These are phyloP conservation scores for Termitomyces eurrhizus DNA, from an alignment of 768 basidiomycete species.

Conservation along the genomic window DNA sequence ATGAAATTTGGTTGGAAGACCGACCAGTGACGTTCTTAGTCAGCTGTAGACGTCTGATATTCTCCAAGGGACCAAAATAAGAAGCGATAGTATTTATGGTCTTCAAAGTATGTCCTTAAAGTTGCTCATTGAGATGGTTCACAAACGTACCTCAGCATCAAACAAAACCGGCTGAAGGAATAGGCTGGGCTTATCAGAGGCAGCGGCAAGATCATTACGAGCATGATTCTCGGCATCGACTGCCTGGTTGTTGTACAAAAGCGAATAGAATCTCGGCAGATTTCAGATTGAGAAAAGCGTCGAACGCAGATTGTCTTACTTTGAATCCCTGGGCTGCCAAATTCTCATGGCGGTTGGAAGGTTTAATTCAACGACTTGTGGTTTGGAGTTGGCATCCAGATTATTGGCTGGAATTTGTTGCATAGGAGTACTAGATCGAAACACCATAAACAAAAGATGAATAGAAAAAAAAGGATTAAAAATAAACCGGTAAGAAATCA, in stretches of 20 bases:
- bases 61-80: constrained; percentile 65
- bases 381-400: constrained; percentile 13
- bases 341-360: constrained; percentile 61
- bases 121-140: background rate
- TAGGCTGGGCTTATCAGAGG: constrained; percentile 28
- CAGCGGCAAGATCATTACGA: constrained; percentile 13
- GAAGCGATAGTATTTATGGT: constrained; percentile 46
- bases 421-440: constrained; percentile 31
- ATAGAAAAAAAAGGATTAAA: background rate
- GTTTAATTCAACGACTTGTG: constrained; percentile 36
- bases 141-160: constrained; percentile 48
- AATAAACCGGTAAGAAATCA: constrained; percentile 69
- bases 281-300: background rate
- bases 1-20: background rate
- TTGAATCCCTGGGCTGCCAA: constrained; percentile 47
- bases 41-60: constrained; percentile 35
- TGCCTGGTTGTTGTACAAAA: constrained; percentile 58
- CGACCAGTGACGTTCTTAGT: constrained; percentile 14
- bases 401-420: constrained; percentile 27
- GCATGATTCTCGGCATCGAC: constrained; percentile 31
- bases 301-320: constrained; percentile 29
- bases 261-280: constrained; percentile 31
- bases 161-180: constrained; percentile 56
- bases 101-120: constrained; percentile 26
- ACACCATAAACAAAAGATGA: background rate